Evolutionary conservation across 495 filamentous ascomycete genomes (phyloP), one percentile per base, ranked within the genome.

Genomic region (Hypoxylon intermedium): DNA sequence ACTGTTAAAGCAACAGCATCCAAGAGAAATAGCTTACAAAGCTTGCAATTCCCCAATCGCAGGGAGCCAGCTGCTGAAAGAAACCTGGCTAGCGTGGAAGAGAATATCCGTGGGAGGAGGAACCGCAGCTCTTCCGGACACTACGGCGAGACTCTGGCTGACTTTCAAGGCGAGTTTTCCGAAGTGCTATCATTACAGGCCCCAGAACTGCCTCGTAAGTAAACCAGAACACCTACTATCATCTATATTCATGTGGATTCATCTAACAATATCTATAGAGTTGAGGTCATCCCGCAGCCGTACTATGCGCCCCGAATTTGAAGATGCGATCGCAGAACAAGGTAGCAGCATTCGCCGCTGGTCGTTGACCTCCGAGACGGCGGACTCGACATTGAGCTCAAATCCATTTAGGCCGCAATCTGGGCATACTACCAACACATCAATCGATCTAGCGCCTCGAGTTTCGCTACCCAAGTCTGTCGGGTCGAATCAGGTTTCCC

Each of bases 301-400:
- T n/a, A 44, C 23, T 21, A 57, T 45, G 12, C 53, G 59, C 26
- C 57, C 24, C 24, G 70, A 68, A 4, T 57, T 67, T 18, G 51
- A 63, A 18, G 71, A 69, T 24, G 34, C 49, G 3, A 21, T 67
- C 9, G 67, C 68, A 3, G 50, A 67, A n/a, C 66, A 60, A 19
- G 69, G 65, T 16, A 73, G 73, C 50, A 74, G 69, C 48, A 44
- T 69, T 24, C 74, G 75, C 15, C 70, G 67, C 7, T 76, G 66
- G 68, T 80, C 77, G 11, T 53, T 73, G 9, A 77, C 75, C 1
- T 80, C 76, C 0, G 69, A 75, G 9, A 77, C 76, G 1, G 70
- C 67, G 12, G 49, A 63, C 18, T 75, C 74, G 20, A 74, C 71
- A 28, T 37, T 62, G 37, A 77, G 74, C 56, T 76, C 75, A 26